Base-by-base conservation (phyloP, 2,329 filamentous ascomycete genomes). In the Venturia oleaginea region DNA sequence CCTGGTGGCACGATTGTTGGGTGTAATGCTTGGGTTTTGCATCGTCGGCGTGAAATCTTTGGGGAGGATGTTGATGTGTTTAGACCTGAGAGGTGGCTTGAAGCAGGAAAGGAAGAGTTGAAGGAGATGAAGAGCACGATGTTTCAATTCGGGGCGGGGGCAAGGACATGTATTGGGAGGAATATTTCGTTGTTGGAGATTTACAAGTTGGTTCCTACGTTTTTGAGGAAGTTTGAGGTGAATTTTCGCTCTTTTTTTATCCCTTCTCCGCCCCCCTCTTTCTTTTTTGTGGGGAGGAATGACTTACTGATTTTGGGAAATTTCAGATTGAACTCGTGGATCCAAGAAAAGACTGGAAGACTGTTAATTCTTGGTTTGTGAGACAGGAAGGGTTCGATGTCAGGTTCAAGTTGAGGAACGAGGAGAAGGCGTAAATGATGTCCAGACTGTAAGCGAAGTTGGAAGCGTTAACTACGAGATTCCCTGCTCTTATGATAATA, bases 11-110 rank as follows among this genome's bases (percentile, higher is more conserved):
- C 88, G 0, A 86, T 89, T 65, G 87, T 91, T 0, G 89, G 89
- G 7, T 89, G 85, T 71, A 90, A 85, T 62, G 84, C 89, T 0
- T 92, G 88, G 88, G 84, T 91, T 19, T 78, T 92, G 40, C 89
- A 92, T 70, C 82, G 86, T 3, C 81, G 85, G 2, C 79, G 81
- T 5, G 84, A 86, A 64, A 78, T 92, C 37, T 93, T 90, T 69
- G 89, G 89, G 1, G 72, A 78, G 0, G 86, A 92, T 66, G 84
- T 84, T 0, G 85, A 91, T 55, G 74, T 72, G 0, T 93, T 83
- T 72, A 76, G 85, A 15, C 89, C 89, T 0, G 89, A 92, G 74
- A 75, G 89, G 54, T 91, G 89, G 81, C 70, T 82, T 4, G 78
- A 83, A 51, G 78, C 80, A 1, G 68, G 81, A 59, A 81, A 85